phyloP scores from a whole-genome alignment of 106 monocot genomes.

The Cymbidium sinense region DNA sequence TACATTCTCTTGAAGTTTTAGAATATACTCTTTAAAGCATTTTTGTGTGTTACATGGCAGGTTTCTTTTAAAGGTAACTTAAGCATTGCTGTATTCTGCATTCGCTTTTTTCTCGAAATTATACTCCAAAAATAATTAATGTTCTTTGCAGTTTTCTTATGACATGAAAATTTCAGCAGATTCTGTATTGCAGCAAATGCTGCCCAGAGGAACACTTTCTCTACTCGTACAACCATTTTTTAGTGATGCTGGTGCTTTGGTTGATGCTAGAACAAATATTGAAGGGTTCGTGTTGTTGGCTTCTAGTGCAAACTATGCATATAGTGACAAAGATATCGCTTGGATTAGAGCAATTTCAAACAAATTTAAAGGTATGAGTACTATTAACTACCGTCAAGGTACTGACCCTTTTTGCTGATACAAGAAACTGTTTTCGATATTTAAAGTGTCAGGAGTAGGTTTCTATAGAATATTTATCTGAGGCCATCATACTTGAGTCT shows the following conservation, averaged over 20 bases:
- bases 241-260: slow-evolving; percentile 6
- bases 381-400: not conserved
- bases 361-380: slow-evolving; percentile 31
- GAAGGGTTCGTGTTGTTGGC: slow-evolving; percentile 27
- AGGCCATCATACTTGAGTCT: too few relatives aligned
- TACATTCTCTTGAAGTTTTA: too few relatives aligned
- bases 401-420: not conserved
- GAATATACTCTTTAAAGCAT: too few relatives aligned
- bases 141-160: slow-evolving; percentile 4
- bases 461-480: too few relatives aligned
- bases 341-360: slow-evolving; percentile 39
- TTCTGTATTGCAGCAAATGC: slow-evolving; percentile 18
- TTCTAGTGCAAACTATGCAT: slow-evolving; percentile 37
- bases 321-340: slow-evolving; percentile 37
- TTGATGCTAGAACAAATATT: not conserved
- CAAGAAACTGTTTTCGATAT: too few relatives aligned
- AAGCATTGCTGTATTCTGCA: not conserved
- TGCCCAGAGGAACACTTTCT: slow-evolving; percentile 38
- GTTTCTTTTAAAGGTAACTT: not conserved
- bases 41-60: too few relatives aligned
- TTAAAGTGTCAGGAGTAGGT: too few relatives aligned
- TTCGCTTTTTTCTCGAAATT: not conserved
- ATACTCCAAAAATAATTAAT: not conserved
- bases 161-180: slow-evolving; percentile 14
- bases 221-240: slow-evolving; percentile 31